Conservation (phyloP, 164 flowering plant genomes). For the Platanus orientalis region DNA sequence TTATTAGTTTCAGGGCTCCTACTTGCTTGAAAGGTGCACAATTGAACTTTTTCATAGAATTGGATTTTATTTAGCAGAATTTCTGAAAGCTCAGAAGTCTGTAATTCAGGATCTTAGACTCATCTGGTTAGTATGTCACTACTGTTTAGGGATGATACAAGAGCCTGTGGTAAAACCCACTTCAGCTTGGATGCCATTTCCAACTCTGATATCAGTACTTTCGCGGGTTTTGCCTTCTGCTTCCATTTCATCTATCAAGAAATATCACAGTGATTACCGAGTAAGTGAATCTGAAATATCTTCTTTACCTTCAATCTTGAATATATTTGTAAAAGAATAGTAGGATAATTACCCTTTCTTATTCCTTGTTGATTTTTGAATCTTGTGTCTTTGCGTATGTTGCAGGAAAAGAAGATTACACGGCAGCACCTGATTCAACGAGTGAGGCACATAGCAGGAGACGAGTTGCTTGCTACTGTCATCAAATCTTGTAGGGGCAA, state of each 20-base stretch:
- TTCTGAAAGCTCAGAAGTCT: background rate
- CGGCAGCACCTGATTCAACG: slow-evolving; percentile 38
- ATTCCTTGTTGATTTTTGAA: too few relatives aligned
- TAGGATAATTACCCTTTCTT: background rate
- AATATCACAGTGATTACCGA: slow-evolving; percentile 17
- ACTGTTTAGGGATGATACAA: slow-evolving; percentile 4
- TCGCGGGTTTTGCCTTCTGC: slow-evolving; percentile 21
- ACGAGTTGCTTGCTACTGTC: slow-evolving; percentile 33
- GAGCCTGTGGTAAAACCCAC: slow-evolving; percentile 17
- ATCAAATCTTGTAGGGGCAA: slow-evolving; percentile 30
- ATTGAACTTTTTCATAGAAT: background rate
- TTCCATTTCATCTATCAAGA: slow-evolving; percentile 18
- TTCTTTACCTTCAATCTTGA: background rate
- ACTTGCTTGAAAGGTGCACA: slow-evolving; percentile 27
- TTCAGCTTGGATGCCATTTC: slow-evolving; percentile 43
- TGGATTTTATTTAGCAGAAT: background rate
- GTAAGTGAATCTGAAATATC: slow-evolving; percentile 15
- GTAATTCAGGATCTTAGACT: background rate
- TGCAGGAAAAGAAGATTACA: slow-evolving; percentile 42
- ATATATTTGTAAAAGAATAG: background rate
- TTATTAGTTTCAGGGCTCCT: slow-evolving; percentile 51
- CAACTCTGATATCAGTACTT: slow-evolving; percentile 20
- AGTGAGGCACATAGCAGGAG: slow-evolving; percentile 55
- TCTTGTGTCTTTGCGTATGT: slow-evolving; percentile 1
- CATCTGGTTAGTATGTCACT: background rate